Percentiles rank a stretch among this genome's conserved stretches.
phyloP scores from a whole-genome alignment of 345 rosid species.

The Sisymbrium irio region DNA sequence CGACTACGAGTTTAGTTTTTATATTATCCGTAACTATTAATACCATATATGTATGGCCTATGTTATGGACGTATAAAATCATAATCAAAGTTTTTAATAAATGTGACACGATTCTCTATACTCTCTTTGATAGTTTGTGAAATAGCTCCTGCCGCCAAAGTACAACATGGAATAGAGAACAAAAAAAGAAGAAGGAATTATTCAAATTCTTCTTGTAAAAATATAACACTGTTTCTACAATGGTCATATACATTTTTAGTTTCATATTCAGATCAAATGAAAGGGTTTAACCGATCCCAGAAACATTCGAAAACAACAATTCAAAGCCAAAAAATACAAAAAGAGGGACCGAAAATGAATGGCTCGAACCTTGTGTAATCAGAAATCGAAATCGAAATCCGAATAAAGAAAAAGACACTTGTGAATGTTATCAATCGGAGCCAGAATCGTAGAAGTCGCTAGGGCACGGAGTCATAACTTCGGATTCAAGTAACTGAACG shows the following conservation, averaged over 20 bases:
- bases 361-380: background rate
- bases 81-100: background rate
- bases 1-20: background rate
- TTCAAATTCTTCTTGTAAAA: background rate
- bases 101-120: background rate
- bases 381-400: background rate
- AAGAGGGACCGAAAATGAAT: slow-evolving; percentile 15
- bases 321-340: slow-evolving; percentile 5
- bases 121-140: background rate
- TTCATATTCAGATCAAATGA: slow-evolving; percentile 10
- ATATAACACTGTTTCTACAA: slow-evolving; percentile 8
- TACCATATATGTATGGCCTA: background rate
- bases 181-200: background rate
- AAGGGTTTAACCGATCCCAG: background rate
- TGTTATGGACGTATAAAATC: background rate
- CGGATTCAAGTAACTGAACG: slow-evolving; percentile 88
- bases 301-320: background rate
- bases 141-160: background rate
- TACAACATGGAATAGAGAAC: background rate
- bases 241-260: slow-evolving; percentile 19
- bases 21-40: background rate
- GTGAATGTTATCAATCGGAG: slow-evolving; percentile 55
- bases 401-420: background rate
- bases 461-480: slow-evolving; percentile 98
- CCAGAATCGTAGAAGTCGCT: slow-evolving; percentile 92